Percentiles rank a stretch among this genome's conserved stretches.
Conservation (phyloP, 345 rosid genomes). For the Dipteronia sinensis region DNA sequence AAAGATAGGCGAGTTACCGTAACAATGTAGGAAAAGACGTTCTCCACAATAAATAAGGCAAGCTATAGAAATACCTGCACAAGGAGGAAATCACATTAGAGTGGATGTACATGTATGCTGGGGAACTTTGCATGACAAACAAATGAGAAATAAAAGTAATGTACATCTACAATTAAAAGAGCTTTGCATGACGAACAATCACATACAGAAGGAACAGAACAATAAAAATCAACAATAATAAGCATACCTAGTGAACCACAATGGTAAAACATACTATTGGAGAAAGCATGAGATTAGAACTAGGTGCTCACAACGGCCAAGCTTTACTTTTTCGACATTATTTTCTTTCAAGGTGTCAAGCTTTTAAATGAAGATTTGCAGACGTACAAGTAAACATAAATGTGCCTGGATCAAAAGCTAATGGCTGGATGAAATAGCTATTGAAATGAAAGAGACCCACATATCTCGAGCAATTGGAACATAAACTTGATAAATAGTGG, state of each 20-base stretch:
- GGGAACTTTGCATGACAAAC: background rate
- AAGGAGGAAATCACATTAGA: slow-evolving; percentile 5
- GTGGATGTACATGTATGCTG: background rate
- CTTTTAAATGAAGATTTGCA: background rate
- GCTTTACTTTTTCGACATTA: background rate
- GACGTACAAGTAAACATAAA: background rate
- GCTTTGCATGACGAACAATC: background rate
- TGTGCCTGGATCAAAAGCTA: background rate
- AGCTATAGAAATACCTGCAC: slow-evolving; percentile 82
- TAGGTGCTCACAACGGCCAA: background rate
- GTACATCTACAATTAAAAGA: background rate
- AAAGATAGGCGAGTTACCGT: slow-evolving; percentile 48
- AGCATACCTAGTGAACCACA: background rate
- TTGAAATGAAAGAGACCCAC: background rate
- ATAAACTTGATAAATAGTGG: background rate
- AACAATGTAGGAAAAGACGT: slow-evolving; percentile 62
- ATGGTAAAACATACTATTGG: background rate
- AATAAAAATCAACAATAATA: background rate
- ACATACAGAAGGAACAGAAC: background rate
- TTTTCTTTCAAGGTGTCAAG: background rate
- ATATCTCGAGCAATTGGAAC: background rate
- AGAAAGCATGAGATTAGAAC: background rate
- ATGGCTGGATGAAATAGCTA: background rate
- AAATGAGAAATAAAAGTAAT: background rate
- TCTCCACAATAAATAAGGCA: slow-evolving; percentile 86